phyloP scores from a whole-genome alignment of 306 rosid genomes.

The Acacia confusa region DNA sequence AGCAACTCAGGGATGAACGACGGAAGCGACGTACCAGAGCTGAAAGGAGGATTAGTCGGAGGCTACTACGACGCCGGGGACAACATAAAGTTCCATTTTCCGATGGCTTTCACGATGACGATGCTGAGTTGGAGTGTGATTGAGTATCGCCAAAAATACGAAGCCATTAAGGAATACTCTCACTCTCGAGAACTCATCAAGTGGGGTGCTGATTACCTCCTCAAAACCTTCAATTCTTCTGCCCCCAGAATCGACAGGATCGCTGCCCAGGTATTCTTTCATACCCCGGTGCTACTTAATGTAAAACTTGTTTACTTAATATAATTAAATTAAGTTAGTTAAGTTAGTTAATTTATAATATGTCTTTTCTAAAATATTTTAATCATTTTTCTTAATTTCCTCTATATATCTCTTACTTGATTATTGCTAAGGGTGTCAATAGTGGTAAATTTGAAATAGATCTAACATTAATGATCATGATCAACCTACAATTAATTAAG shows the following conservation, averaged over 20 bases:
- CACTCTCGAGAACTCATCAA: constrained; percentile 40
- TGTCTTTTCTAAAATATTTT: too few relatives aligned
- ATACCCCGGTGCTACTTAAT: too few relatives aligned
- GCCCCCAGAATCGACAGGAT: constrained; percentile 53
- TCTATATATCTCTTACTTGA: too few relatives aligned
- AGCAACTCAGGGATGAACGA: constrained; percentile 43
- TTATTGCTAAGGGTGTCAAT: too few relatives aligned
- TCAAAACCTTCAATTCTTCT: constrained; percentile 62
- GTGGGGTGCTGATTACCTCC: constrained; percentile 68
- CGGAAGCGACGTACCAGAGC: constrained; percentile 28
- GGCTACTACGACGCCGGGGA: constrained; percentile 64
- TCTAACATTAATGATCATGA: too few relatives aligned
- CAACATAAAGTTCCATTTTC: constrained; percentile 59
- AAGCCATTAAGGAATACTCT: constrained; percentile 31
- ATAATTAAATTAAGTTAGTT: too few relatives aligned
- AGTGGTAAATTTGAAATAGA: too few relatives aligned
- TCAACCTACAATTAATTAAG: too few relatives aligned
- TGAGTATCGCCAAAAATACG: background rate
- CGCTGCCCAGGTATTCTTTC: constrained; percentile 47
- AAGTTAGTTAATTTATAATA: too few relatives aligned
- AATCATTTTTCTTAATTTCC: too few relatives aligned
- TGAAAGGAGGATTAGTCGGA: constrained; percentile 44
- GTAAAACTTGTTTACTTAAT: too few relatives aligned
- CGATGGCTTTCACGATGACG: constrained; percentile 53
- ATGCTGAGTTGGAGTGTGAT: constrained; percentile 55